Base-by-base conservation (phyloP, 345 rosid species). In the Hirschfeldia incana region DNA sequence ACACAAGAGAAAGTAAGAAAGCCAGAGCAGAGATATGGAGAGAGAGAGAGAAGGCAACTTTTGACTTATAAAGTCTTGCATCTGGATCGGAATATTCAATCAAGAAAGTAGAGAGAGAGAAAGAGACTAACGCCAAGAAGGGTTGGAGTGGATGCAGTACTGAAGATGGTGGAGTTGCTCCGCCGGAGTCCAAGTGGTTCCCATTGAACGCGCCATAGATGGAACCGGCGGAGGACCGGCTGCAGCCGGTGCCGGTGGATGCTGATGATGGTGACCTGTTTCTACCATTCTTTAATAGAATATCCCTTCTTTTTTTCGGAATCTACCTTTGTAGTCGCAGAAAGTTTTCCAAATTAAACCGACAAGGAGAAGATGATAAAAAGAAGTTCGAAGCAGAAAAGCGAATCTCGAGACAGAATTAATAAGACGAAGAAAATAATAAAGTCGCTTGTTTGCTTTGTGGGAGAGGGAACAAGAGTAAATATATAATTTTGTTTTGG, bases 111-210 rank as follows among this genome's bases (percentile, higher is more conserved):
- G 1, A 62, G 67, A 6, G 49, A 21, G 21, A 62, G 66, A 74
- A 49, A 76, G 67, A 83, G 84, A 91, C 97, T 89, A 71, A 94
- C 99, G 84, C 99, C 98, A 95, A 30, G 93, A 73, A 70, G 99
- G 99, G 70, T 95, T 95, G 74, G 99, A 93, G 81, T 93, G 91
- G 97, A 95, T 95, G 97, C 98, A 95, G 80, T 84, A 95, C 73
- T 91, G 87, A 73, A 95, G 97, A 62, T 91, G 97, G 73, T 81
- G 91, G 75, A 95, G 97, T 81, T 91, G 97, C 85, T 95, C 99
- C 5, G 86, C 86, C 5, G 99, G 99, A 73, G 87, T 30, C 94
- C 94, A 95, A 70, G 61, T 83, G 65, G 98, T 85, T 17, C 97
- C 93, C 62, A 67, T 85, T 2, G 85, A 69, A 32, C 78, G 12